These are phyloP conservation scores for Wickerhamomyces xylosicus DNA, from an alignment of 805 yeast genomes.

Conservation along the genomic window DNA sequence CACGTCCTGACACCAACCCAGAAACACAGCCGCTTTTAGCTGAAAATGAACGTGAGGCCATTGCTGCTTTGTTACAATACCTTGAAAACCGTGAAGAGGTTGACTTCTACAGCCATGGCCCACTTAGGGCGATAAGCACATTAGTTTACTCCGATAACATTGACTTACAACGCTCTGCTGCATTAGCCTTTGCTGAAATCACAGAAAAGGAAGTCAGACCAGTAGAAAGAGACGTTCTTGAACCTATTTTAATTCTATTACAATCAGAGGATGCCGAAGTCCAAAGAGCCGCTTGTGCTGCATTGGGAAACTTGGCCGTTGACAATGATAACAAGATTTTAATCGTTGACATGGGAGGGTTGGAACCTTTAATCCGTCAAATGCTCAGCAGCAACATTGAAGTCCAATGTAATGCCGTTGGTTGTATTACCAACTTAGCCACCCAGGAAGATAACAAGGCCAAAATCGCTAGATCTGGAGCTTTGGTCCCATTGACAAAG, in stretches of 20 bases:
- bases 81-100: conserved; percentile 81
- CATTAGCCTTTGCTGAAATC: conserved; percentile 95
- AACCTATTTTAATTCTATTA: conserved; percentile 81
- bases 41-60: conserved; percentile 95
- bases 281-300: conserved; percentile 98
- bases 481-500: conserved; percentile 86
- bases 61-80: conserved; percentile 78
- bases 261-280: conserved; percentile 89
- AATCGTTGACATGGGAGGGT: conserved; percentile 96
- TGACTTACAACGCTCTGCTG: conserved; percentile 93
- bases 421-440: conserved; percentile 95
- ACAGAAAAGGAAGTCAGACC: conserved; percentile 93
- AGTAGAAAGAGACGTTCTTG: conserved; percentile 83
- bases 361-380: conserved; percentile 91
- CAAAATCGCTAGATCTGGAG: conserved; percentile 93
- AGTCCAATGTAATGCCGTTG: conserved; percentile 98
- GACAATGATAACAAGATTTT: conserved; percentile 88
- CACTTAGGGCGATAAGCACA: conserved; percentile 81
- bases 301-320: conserved; percentile 95
- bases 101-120: conserved; percentile 81
- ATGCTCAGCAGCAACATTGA: conserved; percentile 97
- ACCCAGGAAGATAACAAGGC: conserved; percentile 96
- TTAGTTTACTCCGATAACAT: conserved; percentile 91
- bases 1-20: conserved; percentile 6
- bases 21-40: conserved; percentile 76